phyloP scores from a whole-genome alignment of 2,329 filamentous ascomycete species.

The Fusarium nisikadoi region DNA sequence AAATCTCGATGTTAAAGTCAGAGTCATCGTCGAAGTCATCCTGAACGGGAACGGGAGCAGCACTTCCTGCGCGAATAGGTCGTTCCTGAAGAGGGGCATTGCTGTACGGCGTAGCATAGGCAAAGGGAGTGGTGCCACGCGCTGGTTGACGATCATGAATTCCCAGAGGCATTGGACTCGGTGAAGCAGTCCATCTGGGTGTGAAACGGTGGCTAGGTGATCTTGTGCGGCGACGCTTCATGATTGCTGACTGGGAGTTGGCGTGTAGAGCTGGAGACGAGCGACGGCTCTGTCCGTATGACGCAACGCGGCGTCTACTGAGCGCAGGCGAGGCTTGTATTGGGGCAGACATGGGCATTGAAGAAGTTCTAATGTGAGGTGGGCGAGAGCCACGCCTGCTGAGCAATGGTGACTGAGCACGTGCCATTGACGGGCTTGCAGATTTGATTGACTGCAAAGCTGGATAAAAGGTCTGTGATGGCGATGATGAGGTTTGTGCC shows the following conservation, averaged over 20 bases:
- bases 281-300: constrained; percentile 52
- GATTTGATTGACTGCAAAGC: constrained; percentile 44
- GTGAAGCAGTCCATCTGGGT: constrained; percentile 65
- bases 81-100: constrained; percentile 63
- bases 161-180: constrained; percentile 54
- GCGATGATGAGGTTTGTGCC: constrained; percentile 55
- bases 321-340: constrained; percentile 53
- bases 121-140: constrained; percentile 66
- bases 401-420: constrained; percentile 54
- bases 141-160: constrained; percentile 50
- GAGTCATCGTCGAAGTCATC: constrained; percentile 52
- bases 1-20: constrained; percentile 51
- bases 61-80: constrained; percentile 44
- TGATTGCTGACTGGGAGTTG: constrained; percentile 47
- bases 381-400: constrained; percentile 57
- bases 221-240: constrained; percentile 64
- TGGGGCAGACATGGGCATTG: constrained; percentile 58
- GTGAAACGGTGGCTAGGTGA: constrained; percentile 68
- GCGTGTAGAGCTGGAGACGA: constrained; percentile 47
- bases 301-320: constrained; percentile 58
- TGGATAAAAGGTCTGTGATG: constrained; percentile 50
- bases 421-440: constrained; percentile 47
- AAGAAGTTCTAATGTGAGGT: constrained; percentile 62
- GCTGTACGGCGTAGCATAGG: constrained; percentile 81
- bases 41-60: constrained; percentile 41